Evolutionary conservation across 331 rosid genomes (phyloP), one percentile per base, ranked within the genome.

Genomic region (Spiraea crenata): DNA sequence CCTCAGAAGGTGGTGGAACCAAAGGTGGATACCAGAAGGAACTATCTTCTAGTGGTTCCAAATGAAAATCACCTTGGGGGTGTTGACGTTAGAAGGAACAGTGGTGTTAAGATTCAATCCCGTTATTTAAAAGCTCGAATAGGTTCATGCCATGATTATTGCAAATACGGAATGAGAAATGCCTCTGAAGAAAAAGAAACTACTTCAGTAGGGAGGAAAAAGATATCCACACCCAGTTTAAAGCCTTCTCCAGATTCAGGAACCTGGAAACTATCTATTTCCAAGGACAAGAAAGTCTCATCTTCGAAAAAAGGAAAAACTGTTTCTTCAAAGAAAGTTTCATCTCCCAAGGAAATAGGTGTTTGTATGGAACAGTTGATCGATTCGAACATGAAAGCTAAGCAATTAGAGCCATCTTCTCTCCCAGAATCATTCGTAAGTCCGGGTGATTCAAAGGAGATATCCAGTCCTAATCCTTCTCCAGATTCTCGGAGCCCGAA

Each of bases 81-180:
- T 52, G 46, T 11, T 62, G 14, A 55, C 58, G 72, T 59, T 45
- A 69, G 73, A 63, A 65, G 52, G 51, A 81, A 61, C 39, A 50
- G 55, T 59, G 63, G 73, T 31, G 50, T 44, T 35, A 82, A 70
- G 84, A 72, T 78, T 73, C 76, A 40, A 42, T 76, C 98, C 4
- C 98, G 98, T n/a, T 93, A 90, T 82, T 97, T 75, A 35, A n/a
- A 77, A 25, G 80, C 67, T 39, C 80, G 77, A 47, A 17, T 37
- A 9, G 69, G 88, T 69, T 93, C 98, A 59, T 88, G 97, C 71
- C 98, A 93, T 77, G 97, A 90, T 64, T 3, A 59, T 17, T 93
- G 98, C 86, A 93, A 90, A 74, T 88, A 79, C 73, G 98, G 98
- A 82, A 19, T 46, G n/a, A 78, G 60, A 39, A 82, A 84, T 68